Percentiles rank a stretch among this genome's conserved stretches.
Evolutionary conservation across 164 flowering plant species (phyloP).

Genomic region (Platanus orientalis): DNA sequence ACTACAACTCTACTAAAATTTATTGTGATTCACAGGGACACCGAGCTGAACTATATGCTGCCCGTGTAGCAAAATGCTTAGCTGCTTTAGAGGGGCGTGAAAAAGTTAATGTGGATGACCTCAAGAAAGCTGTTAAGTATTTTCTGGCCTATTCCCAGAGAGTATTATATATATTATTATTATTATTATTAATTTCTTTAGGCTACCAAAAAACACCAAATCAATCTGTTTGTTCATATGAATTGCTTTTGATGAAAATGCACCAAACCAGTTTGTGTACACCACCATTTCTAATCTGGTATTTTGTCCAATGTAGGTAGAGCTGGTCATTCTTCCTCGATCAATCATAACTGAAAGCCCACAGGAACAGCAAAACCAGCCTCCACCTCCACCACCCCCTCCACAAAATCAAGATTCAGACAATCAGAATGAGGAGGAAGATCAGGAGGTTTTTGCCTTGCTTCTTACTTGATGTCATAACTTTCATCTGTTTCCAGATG

Average conservation of each 20-base stretch:
- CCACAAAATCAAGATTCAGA: constrained; percentile 84
- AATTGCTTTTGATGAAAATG: too few species aligned
- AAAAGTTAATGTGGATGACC: constrained; percentile 83
- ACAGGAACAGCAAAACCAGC: constrained; percentile 85
- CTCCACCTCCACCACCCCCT: constrained; percentile 94
- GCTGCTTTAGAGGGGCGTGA: constrained; percentile 96
- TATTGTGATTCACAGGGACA: constrained; percentile 64
- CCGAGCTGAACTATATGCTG: constrained; percentile 93
- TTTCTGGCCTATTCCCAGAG: too few species aligned
- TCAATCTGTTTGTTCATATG: too few species aligned
- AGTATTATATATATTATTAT: too few species aligned
- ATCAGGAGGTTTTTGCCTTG: constrained; percentile 48
- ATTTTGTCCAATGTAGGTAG: constrained; percentile 50
- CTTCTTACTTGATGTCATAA: not conserved
- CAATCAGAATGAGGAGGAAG: constrained; percentile 70
- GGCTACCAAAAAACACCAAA: too few species aligned
- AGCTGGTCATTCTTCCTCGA: constrained; percentile 93
- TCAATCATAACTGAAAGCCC: constrained; percentile 73
- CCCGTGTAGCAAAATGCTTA: constrained; percentile 92
- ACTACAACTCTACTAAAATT: not conserved
- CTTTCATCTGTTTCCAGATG: too few species aligned
- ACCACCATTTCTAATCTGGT: not conserved
- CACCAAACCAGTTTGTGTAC: not conserved
- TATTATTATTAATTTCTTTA: too few species aligned
- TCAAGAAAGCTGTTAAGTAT: constrained; percentile 90